These are phyloP conservation scores for Patellifolia procumbens DNA, from an alignment of 179 eudicot species.

Conservation along the genomic window DNA sequence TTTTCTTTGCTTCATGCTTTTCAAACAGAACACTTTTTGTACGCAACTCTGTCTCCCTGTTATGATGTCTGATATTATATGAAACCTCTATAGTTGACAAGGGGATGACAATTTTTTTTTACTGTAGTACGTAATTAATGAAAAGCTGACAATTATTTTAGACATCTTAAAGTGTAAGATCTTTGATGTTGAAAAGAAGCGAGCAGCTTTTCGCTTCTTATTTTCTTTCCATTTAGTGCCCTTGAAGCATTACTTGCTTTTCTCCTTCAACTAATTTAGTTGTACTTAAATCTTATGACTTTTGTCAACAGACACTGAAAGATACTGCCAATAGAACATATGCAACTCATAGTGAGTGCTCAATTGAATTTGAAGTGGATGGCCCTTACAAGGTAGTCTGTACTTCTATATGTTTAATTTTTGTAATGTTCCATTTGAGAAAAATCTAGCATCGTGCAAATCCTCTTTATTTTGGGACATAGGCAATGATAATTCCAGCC, in stretches of 20 bases:
- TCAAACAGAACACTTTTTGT: neutral
- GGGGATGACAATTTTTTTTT: neutral
- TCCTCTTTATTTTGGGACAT: conserved; percentile 26
- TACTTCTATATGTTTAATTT: conserved; percentile 12
- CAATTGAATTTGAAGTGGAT: conserved; percentile 99
- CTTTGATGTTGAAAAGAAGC: conserved; percentile 3
- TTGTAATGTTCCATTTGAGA: neutral
- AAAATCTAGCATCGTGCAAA: neutral
- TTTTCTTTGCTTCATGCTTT: neutral
- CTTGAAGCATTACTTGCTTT: neutral
- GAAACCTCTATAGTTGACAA: neutral
- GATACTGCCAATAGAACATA: conserved; percentile 81
- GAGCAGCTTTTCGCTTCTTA: neutral
- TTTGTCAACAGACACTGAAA: conserved; percentile 69
- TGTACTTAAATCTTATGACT: conserved; percentile 11
- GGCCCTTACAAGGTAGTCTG: conserved; percentile 92
- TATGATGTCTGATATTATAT: neutral
- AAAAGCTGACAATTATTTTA: neutral
- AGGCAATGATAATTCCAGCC: conserved; percentile 99
- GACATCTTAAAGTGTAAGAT: neutral
- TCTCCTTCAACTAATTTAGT: conserved; percentile 8
- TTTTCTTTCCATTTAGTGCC: neutral
- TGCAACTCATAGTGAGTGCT: conserved; percentile 91
- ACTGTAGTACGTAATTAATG: neutral
- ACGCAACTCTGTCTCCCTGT: neutral